Conservation (phyloP, 352 stramenopile species). For the Globisporangium barbulae region DNA sequence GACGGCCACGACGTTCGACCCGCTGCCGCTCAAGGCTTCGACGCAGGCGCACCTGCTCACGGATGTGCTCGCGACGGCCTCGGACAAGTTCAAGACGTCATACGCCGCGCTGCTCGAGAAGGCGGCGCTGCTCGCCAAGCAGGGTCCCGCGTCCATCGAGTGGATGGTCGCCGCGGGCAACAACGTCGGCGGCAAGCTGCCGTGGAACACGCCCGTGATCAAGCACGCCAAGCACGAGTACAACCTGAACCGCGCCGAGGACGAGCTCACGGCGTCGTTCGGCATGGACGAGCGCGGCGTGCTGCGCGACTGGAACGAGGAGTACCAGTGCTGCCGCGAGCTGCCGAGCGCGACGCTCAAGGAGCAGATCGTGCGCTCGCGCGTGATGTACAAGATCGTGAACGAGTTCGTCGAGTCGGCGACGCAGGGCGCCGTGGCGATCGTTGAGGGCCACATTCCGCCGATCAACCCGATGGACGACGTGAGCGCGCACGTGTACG, state of each 20-base stretch:
- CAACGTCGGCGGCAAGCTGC: slow-evolving; percentile 66
- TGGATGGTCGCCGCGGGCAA: slow-evolving; percentile 83
- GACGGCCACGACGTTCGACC: slow-evolving; percentile 76
- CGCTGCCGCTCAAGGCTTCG: slow-evolving; percentile 47
- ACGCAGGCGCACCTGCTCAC: slow-evolving; percentile 68
- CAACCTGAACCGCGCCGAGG: slow-evolving; percentile 85
- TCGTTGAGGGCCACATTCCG: slow-evolving; percentile 92
- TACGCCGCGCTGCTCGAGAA: slow-evolving; percentile 82
- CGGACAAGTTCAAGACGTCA: slow-evolving; percentile 62
- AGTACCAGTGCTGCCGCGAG: slow-evolving; percentile 92
- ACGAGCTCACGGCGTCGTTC: slow-evolving; percentile 87
- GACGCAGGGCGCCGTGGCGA: slow-evolving; percentile 86
- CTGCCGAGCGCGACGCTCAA: slow-evolving; percentile 71
- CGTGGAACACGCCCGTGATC: slow-evolving; percentile 68
- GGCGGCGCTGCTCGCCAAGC: slow-evolving; percentile 64
- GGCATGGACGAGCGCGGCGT: slow-evolving; percentile 92
- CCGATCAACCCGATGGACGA: slow-evolving; percentile 97
- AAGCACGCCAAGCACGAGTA: slow-evolving; percentile 50
- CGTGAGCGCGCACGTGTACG: slow-evolving; percentile 91
- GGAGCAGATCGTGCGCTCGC: slow-evolving; percentile 91
- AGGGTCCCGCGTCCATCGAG: slow-evolving; percentile 79
- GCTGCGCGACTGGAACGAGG: slow-evolving; percentile 96
- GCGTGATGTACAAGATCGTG: slow-evolving; percentile 94
- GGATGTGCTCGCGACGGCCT: slow-evolving; percentile 70
- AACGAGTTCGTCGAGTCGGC: slow-evolving; percentile 94